phyloP scores from a whole-genome alignment of 2,329 filamentous ascomycete species.

The Botrytis fabae region DNA sequence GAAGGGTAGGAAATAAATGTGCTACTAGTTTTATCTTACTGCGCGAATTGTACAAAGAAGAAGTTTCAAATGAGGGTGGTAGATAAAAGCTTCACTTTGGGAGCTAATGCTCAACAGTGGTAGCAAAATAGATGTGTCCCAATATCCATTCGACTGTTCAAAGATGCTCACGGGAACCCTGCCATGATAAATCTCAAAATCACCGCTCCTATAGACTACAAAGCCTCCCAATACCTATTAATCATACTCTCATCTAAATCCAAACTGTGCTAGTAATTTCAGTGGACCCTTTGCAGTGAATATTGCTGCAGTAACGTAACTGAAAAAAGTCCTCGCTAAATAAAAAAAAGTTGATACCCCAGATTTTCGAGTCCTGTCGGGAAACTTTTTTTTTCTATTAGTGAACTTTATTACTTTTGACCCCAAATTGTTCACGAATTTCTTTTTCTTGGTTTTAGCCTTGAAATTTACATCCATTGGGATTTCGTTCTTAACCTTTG shows the following conservation, averaged over 20 bases:
- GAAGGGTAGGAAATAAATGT: constrained; percentile 36
- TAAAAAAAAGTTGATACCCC: constrained; percentile 22
- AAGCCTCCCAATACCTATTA: not conserved
- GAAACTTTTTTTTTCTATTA: constrained; percentile 12
- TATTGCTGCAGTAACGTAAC: constrained; percentile 28
- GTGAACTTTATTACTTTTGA: not conserved
- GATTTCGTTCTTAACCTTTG: not conserved
- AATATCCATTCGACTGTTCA: constrained; percentile 30
- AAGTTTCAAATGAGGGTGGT: constrained; percentile 21
- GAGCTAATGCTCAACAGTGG: constrained; percentile 25
- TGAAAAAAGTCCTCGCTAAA: constrained; percentile 26
- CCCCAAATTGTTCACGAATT: not conserved
- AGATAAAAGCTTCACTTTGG: constrained; percentile 34
- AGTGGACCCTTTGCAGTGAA: constrained; percentile 1
- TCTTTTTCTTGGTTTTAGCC: not conserved
- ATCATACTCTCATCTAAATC: not conserved
- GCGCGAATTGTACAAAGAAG: constrained; percentile 37
- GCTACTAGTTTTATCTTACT: constrained; percentile 41
- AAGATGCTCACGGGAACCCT: not conserved
- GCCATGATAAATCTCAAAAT: not conserved
- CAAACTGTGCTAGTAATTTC: not conserved
- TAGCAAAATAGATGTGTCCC: constrained; percentile 39
- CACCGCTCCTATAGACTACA: not conserved
- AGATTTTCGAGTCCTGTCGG: not conserved
- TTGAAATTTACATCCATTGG: not conserved